phyloP scores from a whole-genome alignment of 306 rosid genomes.

The Prunus salicina region DNA sequence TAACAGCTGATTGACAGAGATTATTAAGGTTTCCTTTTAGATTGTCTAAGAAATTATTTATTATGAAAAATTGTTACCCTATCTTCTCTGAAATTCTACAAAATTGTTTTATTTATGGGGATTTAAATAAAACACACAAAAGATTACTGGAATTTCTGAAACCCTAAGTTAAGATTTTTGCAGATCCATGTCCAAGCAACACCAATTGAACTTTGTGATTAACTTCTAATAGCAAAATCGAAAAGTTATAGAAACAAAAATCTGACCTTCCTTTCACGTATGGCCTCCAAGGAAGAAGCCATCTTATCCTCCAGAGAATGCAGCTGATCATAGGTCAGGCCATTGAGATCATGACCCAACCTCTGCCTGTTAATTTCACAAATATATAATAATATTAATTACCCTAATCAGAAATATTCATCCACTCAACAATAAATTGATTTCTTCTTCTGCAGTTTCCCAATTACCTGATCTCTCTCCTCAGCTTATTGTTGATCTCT shows the following conservation, averaged over 20 bases:
- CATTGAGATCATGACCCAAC: constrained; percentile 57
- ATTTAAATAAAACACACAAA: not conserved
- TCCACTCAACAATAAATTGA: not conserved
- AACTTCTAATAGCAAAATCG: not conserved
- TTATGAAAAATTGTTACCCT: not conserved
- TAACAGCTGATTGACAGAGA: too few species aligned
- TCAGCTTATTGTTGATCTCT: constrained; percentile 58
- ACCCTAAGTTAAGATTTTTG: not conserved
- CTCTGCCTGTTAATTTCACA: constrained; percentile 51
- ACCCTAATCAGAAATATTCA: not conserved
- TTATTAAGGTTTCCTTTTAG: too few species aligned
- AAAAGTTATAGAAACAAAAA: not conserved
- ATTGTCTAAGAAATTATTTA: not conserved
- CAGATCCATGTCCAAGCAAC: not conserved
- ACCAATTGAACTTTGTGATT: not conserved
- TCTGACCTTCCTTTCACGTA: constrained; percentile 64
- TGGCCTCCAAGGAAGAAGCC: constrained; percentile 36
- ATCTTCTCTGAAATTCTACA: not conserved
- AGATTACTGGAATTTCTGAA: not conserved
- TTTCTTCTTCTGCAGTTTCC: not conserved
- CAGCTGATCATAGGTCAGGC: constrained; percentile 47
- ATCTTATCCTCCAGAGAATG: constrained; percentile 50
- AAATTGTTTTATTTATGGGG: not conserved
- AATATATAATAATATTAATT: not conserved
- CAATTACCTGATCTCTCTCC: constrained; percentile 71